Evolutionary conservation across 768 basidiomycete genomes (phyloP).

Genomic region (Boletus sp.): DNA sequence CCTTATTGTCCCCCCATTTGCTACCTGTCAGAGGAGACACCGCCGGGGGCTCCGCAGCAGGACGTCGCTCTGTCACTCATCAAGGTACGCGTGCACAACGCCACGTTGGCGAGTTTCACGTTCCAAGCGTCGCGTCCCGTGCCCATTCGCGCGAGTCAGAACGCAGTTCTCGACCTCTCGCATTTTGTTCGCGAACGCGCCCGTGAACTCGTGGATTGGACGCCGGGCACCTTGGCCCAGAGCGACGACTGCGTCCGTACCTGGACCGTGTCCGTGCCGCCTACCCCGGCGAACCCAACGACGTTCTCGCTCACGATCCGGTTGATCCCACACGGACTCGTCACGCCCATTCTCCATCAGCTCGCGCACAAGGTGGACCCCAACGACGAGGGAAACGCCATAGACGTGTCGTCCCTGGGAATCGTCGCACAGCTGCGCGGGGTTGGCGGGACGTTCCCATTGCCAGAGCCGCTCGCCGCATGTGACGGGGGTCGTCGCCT

Average conservation of each 20-base stretch:
- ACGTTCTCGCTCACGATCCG: conserved; percentile 52
- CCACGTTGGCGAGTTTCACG: conserved; percentile 51
- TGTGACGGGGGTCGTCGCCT: conserved; percentile 32
- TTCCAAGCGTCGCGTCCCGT: conserved; percentile 38
- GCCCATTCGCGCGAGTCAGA: conserved; percentile 41
- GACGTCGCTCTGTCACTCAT: conserved; percentile 28
- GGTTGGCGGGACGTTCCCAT: conserved; percentile 46
- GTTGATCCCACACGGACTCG: conserved; percentile 47
- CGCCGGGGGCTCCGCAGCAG: conserved; percentile 26
- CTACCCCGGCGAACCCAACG: conserved; percentile 7
- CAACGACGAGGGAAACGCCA: background rate
- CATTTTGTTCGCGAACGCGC: conserved; percentile 44
- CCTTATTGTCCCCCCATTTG: conserved; percentile 61
- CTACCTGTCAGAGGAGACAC: conserved; percentile 47
- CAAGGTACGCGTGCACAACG: conserved; percentile 18
- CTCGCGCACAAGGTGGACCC: conserved; percentile 30
- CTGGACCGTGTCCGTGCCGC: conserved; percentile 51
- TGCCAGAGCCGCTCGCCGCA: conserved; percentile 19
- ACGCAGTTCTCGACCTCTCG: conserved; percentile 52
- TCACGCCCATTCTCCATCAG: conserved; percentile 55
- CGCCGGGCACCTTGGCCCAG: conserved; percentile 37
- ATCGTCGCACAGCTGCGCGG: conserved; percentile 49
- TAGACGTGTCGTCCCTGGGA: conserved; percentile 30
- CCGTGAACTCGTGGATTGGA: conserved; percentile 50
- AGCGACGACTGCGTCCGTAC: conserved; percentile 65